Conservation (phyloP, 129 eudicot genomes). For the Sambucus nigra region DNA sequence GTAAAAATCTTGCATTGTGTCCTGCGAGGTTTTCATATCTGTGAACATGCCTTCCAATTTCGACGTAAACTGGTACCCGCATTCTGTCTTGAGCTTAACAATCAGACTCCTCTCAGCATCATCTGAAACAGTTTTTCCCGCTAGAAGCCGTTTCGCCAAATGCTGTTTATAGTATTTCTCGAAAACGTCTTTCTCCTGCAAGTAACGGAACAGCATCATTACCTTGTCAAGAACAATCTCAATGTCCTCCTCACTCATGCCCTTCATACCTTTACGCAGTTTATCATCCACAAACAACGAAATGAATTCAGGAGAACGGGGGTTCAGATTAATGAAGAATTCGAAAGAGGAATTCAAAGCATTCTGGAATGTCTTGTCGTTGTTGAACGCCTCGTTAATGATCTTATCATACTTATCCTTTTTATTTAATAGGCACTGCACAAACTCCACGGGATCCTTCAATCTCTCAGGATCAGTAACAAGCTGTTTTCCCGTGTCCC, state of each 20-base stretch:
- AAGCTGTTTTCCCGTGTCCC: conserved; percentile 68
- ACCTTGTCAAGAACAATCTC: conserved; percentile 65
- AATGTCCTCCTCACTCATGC: conserved; percentile 66
- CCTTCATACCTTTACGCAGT: conserved; percentile 60
- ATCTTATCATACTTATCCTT: conserved; percentile 53
- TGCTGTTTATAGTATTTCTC: conserved; percentile 35
- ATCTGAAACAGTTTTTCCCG: conserved; percentile 31
- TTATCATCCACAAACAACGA: conserved; percentile 72
- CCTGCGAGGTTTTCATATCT: conserved; percentile 79
- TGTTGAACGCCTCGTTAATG: conserved; percentile 46
- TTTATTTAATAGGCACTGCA: conserved; percentile 47
- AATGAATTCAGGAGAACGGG: conserved; percentile 62
- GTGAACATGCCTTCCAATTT: conserved; percentile 85
- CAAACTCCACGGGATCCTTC: conserved; percentile 75
- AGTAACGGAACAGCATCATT: conserved; percentile 65
- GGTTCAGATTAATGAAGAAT: conserved; percentile 51
- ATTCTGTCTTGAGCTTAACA: conserved; percentile 59
- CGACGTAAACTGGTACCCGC: conserved; percentile 84
- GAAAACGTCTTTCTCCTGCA: conserved; percentile 34
- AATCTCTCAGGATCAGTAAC: conserved; percentile 68
- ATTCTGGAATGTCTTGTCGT: conserved; percentile 71
- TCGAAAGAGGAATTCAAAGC: conserved; percentile 74
- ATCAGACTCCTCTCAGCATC: conserved; percentile 36
- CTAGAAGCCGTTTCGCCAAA: conserved; percentile 25
- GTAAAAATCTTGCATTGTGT: conserved; percentile 68